These are phyloP conservation scores for Boletus rubescentipes DNA, from an alignment of 768 basidiomycete species.

Conservation along the genomic window DNA sequence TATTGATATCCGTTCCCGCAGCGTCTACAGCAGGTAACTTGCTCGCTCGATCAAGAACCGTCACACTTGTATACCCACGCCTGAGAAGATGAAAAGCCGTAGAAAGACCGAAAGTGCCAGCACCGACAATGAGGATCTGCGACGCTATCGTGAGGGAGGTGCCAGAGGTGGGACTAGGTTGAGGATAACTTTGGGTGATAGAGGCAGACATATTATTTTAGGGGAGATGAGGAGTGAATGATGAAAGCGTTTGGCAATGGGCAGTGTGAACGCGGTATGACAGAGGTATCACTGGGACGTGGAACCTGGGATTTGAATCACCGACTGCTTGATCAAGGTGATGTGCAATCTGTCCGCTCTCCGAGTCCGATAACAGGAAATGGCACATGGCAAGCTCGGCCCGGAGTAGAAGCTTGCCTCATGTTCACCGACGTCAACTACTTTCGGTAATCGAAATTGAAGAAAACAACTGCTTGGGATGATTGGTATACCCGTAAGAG, in stretches of 20 bases:
- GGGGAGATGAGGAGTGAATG: neutral
- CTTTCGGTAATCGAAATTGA: neutral
- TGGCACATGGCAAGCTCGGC: neutral
- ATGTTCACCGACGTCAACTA: neutral
- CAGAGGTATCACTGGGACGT: neutral
- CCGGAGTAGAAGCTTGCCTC: neutral
- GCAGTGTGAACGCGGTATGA: too few relatives aligned
- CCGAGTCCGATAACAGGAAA: neutral
- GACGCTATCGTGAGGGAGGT: constrained; percentile 11
- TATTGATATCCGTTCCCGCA: constrained; percentile 60
- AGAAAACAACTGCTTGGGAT: neutral
- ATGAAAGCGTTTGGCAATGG: neutral
- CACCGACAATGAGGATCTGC: constrained; percentile 62
- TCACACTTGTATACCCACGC: constrained; percentile 67
- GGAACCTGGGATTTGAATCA: neutral
- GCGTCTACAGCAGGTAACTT: constrained; percentile 80
- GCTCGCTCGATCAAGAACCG: constrained; percentile 69
- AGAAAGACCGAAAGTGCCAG: constrained; percentile 85
- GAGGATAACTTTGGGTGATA: neutral
- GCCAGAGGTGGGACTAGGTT: neutral
- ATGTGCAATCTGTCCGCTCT: neutral
- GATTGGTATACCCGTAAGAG: neutral
- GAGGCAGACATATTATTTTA: constrained; percentile 8
- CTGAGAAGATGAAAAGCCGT: constrained; percentile 78
- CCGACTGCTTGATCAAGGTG: neutral